Evolutionary conservation across 345 rosid genomes (phyloP).

Genomic region (Alliaria petiolata): DNA sequence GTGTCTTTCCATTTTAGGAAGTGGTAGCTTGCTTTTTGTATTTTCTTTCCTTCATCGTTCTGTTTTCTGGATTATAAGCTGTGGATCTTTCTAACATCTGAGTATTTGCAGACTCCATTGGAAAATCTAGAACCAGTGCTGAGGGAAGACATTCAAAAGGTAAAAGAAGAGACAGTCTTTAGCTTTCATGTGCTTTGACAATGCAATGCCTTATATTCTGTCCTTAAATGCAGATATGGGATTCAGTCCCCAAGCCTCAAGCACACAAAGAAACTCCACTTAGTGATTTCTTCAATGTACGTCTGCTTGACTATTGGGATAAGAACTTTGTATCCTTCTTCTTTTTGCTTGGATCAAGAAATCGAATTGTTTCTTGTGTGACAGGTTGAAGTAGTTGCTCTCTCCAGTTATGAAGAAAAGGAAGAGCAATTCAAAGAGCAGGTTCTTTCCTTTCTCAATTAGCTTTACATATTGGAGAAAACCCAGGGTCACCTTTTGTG

Average conservation of each 20-base stretch:
- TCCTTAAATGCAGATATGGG: conserved; percentile 81
- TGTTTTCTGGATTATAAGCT: conserved; percentile 7
- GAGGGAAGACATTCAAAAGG: conserved; percentile 99
- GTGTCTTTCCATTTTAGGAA: neutral
- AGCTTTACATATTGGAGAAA: conserved; percentile 17
- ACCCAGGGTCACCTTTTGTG: conserved; percentile 10
- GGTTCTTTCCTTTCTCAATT: conserved; percentile 41
- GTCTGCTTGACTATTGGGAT: conserved; percentile 16
- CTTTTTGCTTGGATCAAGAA: neutral
- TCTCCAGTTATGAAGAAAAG: conserved; percentile 96
- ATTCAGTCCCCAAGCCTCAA: conserved; percentile 88
- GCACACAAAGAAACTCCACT: conserved; percentile 89
- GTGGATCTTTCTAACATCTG: conserved; percentile 18
- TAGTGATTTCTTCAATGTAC: conserved; percentile 95
- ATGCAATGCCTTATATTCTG: conserved; percentile 11
- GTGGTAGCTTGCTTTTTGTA: no score
- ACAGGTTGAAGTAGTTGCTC: conserved; percentile 97
- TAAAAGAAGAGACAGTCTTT: conserved; percentile 11
- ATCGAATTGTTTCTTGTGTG: conserved; percentile 15
- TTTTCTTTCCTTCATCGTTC: no score
- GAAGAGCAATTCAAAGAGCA: conserved; percentile 97
- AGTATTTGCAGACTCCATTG: conserved; percentile 72
- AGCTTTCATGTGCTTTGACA: conserved; percentile 21
- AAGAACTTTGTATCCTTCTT: conserved; percentile 16
- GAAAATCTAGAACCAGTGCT: conserved; percentile 92